Evolutionary conservation across 768 basidiomycete species (phyloP).

Genomic region (Collybia nuda): DNA sequence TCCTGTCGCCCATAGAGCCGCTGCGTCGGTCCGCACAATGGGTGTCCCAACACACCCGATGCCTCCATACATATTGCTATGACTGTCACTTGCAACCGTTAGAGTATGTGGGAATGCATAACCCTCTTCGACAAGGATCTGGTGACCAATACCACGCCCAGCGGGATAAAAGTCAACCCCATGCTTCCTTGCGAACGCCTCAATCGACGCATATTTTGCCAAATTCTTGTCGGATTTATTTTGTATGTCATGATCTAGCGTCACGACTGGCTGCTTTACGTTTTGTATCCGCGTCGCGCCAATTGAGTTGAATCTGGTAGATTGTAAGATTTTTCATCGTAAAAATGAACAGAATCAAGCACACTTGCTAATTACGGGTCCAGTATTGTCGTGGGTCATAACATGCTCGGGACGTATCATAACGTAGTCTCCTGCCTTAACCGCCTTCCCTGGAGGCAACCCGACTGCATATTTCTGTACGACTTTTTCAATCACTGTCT

Average conservation of each 20-base stretch:
- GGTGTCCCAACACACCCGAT: conserved; percentile 97
- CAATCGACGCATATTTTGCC: conserved; percentile 89
- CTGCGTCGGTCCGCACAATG: conserved; percentile 93
- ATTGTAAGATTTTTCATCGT: conserved; percentile 5
- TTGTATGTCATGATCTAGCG: conserved; percentile 97
- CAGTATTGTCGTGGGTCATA: conserved; percentile 98
- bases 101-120: conserved; percentile 96
- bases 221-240: conserved; percentile 91
- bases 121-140: conserved; percentile 96
- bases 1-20: conserved; percentile 96
- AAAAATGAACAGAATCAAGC: conserved; percentile 22
- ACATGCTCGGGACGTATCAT: conserved; percentile 99
- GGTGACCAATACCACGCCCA: conserved; percentile 96
- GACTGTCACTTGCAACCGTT: conserved; percentile 95
- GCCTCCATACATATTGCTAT: conserved; percentile 99
- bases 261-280: conserved; percentile 87
- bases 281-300: conserved; percentile 84
- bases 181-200: conserved; percentile 83
- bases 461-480: conserved; percentile 98
- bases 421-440: conserved; percentile 97
- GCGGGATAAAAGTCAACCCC: conserved; percentile 95
- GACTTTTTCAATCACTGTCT: conserved; percentile 96
- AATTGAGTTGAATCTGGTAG: conserved; percentile 85
- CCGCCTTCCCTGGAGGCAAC: conserved; percentile 71
- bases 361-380: conserved; percentile 96